These are phyloP conservation scores for Thermothelomyces thermophilus DNA, from an alignment of 2,329 filamentous ascomycete species.

Conservation along the genomic window DNA sequence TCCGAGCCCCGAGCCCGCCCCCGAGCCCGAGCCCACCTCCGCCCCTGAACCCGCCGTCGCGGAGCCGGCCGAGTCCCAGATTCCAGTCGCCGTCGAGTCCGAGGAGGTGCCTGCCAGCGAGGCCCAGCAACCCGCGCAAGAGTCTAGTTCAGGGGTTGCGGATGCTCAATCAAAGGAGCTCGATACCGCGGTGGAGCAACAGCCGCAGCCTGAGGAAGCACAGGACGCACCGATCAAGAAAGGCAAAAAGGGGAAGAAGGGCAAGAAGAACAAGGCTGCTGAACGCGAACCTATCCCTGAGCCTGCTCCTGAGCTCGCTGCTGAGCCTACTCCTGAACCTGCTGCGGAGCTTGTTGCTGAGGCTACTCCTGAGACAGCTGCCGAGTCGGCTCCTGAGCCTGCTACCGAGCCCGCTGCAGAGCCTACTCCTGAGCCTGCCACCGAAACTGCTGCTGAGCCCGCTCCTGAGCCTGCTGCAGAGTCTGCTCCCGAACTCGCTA, in stretches of 20 bases:
- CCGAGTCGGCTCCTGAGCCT: slow-evolving; percentile 15
- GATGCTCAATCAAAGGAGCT: background rate
- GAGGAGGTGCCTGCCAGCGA: no score
- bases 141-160: background rate
- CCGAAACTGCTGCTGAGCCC: background rate
- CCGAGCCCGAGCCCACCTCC: no score
- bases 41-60: no score
- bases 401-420: background rate
- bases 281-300: background rate
- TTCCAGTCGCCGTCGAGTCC: no score
- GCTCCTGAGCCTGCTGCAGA: background rate
- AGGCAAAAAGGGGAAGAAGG: slow-evolving; percentile 1
- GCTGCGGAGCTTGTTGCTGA: background rate
- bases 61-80: no score
- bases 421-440: background rate
- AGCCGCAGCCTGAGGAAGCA: background rate
- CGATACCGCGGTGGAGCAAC: background rate
- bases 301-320: background rate
- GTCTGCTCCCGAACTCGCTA: background rate
- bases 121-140: background rate
- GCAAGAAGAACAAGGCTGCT: slow-evolving; percentile 1
- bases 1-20: no score
- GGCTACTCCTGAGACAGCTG: background rate
- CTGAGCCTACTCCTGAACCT: background rate
- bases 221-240: background rate